Base-by-base conservation (phyloP, 2,329 filamentous ascomycete species). In the Aspergillus sp. region DNA sequence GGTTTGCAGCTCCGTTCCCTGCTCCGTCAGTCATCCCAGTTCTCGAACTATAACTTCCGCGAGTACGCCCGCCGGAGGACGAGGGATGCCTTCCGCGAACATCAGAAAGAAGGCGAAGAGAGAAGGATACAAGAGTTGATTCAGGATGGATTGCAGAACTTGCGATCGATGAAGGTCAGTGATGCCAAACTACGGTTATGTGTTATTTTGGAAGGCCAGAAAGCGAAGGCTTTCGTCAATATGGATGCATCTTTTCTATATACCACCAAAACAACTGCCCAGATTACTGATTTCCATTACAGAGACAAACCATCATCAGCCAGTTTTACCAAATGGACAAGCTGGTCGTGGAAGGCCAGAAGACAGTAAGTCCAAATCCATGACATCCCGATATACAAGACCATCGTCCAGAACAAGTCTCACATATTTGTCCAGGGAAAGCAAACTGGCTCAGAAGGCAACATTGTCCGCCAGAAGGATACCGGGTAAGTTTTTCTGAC, bases 1-100 rank as follows among this genome's bases (percentile, higher is more conserved):
- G 10, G 19, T 39, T 3, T 30, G 40, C 51, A 95, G 90, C 97
- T 95, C 71, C 90, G 93, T 54, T 91, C 91, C 61, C 76, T 98
- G 58, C 76, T 97, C 60, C 86, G 90, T 57, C 86, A 93, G 67
- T 83, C 89, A 50, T 77, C 79, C 49, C 87, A 95, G 62, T 97
- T 98, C 69, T 81, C 89, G 50, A 82, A 86, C 56, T 98, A 97
- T 76, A 98, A 97, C 73, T 98, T 96, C 78, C 83, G 93, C 71
- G 91, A 96, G 68, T 98, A 98, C 70, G 90, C 93, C 42, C 86
- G 84, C 70, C 85, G 93, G 63, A 82, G 91, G 68, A 95, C 93
- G 65, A 81, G 80, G 65, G 93, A 97, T 74, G 85, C 88, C 5
- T 98, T 97, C 69, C 81, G 86, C 58, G 89, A 95, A 66, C 79